phyloP scores from a whole-genome alignment of 805 yeast species.

The Debaryomyces hansenii region DNA sequence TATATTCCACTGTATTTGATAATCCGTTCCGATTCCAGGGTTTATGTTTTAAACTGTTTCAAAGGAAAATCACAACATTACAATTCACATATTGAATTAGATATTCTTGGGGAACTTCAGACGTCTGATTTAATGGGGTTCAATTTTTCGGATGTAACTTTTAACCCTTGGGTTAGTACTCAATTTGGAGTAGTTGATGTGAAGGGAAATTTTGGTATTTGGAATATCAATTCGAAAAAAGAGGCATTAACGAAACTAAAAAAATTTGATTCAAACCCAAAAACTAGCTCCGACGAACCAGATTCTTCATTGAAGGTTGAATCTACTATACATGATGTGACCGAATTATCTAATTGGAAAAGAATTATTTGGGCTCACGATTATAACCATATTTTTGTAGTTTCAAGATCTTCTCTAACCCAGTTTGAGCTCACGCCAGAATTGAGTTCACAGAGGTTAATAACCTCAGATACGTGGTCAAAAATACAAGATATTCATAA shows the following conservation, averaged over 20 bases:
- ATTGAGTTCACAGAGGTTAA: conserved; percentile 27
- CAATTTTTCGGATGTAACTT: conserved; percentile 46
- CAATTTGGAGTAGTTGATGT: conserved; percentile 48
- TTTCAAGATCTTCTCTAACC: conserved; percentile 46
- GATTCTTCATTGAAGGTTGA: background rate
- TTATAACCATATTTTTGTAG: conserved; percentile 24
- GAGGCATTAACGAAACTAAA: background rate
- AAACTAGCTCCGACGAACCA: background rate
- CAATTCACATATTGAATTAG: conserved; percentile 6
- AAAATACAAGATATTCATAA: conserved; percentile 44
- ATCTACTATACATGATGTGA: conserved; percentile 36
- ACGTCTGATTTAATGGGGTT: conserved; percentile 24
- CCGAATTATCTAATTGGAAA: conserved; percentile 58
- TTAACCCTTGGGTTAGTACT: conserved; percentile 41
- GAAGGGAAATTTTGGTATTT: conserved; percentile 52
- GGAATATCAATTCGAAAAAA: conserved; percentile 17
- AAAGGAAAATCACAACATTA: conserved; percentile 3
- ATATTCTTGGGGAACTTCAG: conserved; percentile 16
- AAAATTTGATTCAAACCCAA: conserved; percentile 1
- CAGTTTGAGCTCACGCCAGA: conserved; percentile 19
- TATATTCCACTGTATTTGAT: conserved; percentile 27
- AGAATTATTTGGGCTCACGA: conserved; percentile 46
- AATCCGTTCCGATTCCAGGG: conserved; percentile 36
- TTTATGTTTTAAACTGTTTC: conserved; percentile 32
- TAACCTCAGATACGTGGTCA: conserved; percentile 57